Conservation (phyloP, 1,139 yeast genomes). For the Trichomonascaceae sp. region DNA sequence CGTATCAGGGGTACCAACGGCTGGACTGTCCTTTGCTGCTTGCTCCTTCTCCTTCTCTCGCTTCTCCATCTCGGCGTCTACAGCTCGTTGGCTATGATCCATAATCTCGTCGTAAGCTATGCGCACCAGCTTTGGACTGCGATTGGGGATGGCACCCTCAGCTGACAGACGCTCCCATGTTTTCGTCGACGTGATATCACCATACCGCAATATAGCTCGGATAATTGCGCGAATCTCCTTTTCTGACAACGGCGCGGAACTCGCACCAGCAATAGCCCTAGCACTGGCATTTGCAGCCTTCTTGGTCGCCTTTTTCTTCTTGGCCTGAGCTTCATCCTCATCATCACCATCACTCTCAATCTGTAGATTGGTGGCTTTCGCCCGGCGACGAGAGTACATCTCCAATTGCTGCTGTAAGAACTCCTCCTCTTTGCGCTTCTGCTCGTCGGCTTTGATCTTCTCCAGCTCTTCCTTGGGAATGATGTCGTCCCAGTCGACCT, state of each 20-base stretch:
- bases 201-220: slow-evolving; percentile 67
- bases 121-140: slow-evolving; percentile 71
- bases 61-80: slow-evolving; percentile 53
- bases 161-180: slow-evolving; percentile 80
- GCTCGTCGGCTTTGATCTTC: slow-evolving; percentile 83
- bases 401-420: slow-evolving; percentile 83
- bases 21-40: slow-evolving; percentile 34
- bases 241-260: slow-evolving; percentile 57
- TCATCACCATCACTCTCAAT: slow-evolving; percentile 23
- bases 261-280: slow-evolving; percentile 25
- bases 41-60: slow-evolving; percentile 52
- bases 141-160: slow-evolving; percentile 80
- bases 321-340: slow-evolving; percentile 32
- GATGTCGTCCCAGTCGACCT: slow-evolving; percentile 98
- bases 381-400: slow-evolving; percentile 64
- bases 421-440: slow-evolving; percentile 71
- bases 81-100: slow-evolving; percentile 46
- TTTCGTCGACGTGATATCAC: slow-evolving; percentile 49
- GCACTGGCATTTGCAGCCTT: slow-evolving; percentile 15
- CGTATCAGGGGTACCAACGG: slow-evolving; percentile 1
- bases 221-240: slow-evolving; percentile 81
- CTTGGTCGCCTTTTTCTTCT: slow-evolving; percentile 19
- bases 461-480: slow-evolving; percentile 90
- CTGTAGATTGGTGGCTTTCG: slow-evolving; percentile 35
- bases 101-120: slow-evolving; percentile 63